Evolutionary conservation across 495 filamentous ascomycete genomes (phyloP), one percentile per base, ranked within the genome.

Genomic region (Hypoxylon crocopeplum): DNA sequence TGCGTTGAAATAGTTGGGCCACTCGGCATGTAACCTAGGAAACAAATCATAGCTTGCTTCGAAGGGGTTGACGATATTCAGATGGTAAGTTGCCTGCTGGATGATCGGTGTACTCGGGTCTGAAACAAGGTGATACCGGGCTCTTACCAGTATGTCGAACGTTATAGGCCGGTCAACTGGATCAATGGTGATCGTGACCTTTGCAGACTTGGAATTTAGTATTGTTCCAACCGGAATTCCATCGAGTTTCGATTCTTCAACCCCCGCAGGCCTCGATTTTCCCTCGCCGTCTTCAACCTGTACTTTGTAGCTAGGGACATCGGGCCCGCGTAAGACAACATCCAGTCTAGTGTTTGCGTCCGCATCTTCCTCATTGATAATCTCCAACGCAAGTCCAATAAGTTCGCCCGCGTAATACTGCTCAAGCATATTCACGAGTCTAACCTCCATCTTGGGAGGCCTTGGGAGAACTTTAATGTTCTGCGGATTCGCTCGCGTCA

Each of bases 401-500:
- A 73, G 67, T 72, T 99, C 94, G 66, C 93, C 87, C 2, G 87
- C 87, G 65, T 96, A 98, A 71, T 94, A 95, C 25, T 88, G 84
- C 17, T 84, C 77, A 49, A 77, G 76, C 38, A 88, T 72, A 38
- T 84, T 79, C 1, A 81, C 75, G 16, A 89, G 71, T 20, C 76
- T 79, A 27, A 98, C 82, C 55, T 89, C 84, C 73, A 99, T 86
- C 69, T 97, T 98, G 0, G 94, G 94, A 33, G 94, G 94, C 67
- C 94, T 89, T 3, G 93, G 94, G 50, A 91, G 78, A 27, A 98
- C 85, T 39, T 82, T 89, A 24, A 88, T 79, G 59, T 74, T 59
- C 13, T 77, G 75, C 8, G 82, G 75, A 29, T 82, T 75, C 19
- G 64, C 55, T 33, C 81, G 73, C 17, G 79, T 73, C 3, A 88